Percentiles rank a stretch among this genome's conserved stretches.
These are phyloP conservation scores for Fraxinus xanthoxyloides DNA, from an alignment of 305 asterid genomes.

Conservation along the genomic window DNA sequence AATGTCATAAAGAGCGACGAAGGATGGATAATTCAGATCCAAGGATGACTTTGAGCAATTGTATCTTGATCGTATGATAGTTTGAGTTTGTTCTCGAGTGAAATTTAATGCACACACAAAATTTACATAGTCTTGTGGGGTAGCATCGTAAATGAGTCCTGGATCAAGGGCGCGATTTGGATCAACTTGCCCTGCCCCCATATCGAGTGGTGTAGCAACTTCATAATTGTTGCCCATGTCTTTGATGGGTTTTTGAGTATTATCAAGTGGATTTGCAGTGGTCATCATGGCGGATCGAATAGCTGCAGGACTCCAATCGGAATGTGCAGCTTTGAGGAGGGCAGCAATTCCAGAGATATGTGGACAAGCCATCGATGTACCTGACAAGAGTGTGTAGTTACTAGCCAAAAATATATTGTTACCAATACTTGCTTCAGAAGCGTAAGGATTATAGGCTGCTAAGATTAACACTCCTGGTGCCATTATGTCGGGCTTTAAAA, in stretches of 20 bases:
- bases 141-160: constrained; percentile 23
- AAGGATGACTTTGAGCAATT: constrained; percentile 15
- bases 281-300: constrained; percentile 24
- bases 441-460: constrained; percentile 16
- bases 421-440: neutral
- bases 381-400: constrained; percentile 19
- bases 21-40: constrained; percentile 23
- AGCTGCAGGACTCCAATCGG: constrained; percentile 26
- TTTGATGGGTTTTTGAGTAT: constrained; percentile 16
- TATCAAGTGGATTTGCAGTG: constrained; percentile 20
- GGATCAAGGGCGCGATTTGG: constrained; percentile 29
- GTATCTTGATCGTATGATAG: constrained; percentile 8
- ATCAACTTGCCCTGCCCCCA: constrained; percentile 22
- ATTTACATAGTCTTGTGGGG: constrained; percentile 21
- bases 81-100: constrained; percentile 6
- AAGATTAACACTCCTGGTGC: constrained; percentile 22
- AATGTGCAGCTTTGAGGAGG: constrained; percentile 22
- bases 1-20: constrained; percentile 4
- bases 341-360: constrained; percentile 26
- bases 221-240: constrained; percentile 3
- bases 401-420: constrained; percentile 1
- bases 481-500: constrained; percentile 23
- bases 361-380: constrained; percentile 30
- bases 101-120: constrained; percentile 20
- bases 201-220: constrained; percentile 16